Conservation (phyloP, 805 yeast species). For the Candida arabinofermentans region DNA sequence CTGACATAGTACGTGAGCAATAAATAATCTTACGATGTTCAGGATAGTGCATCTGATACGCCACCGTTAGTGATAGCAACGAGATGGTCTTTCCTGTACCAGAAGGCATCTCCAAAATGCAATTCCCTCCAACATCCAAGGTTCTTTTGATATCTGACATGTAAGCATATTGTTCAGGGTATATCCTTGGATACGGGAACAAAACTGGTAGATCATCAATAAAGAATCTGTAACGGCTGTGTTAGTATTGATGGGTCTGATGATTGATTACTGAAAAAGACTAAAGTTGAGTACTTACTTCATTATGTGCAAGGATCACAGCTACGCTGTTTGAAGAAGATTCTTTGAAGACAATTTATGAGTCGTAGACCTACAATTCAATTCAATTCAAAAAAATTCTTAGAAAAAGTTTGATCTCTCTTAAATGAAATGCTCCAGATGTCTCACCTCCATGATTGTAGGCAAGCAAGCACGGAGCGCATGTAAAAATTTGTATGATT, state of each 20-base stretch:
- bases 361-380: too few relatives aligned
- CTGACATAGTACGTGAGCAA: conserved; percentile 99
- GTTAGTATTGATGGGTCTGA: conserved; percentile 10
- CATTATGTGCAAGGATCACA: conserved; percentile 9
- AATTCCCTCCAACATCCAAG: conserved; percentile 93
- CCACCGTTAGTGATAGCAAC: conserved; percentile 82
- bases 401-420: too few relatives aligned
- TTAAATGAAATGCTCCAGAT: too few relatives aligned
- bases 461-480: too few relatives aligned
- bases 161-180: conserved; percentile 97
- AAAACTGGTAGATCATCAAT: conserved; percentile 95
- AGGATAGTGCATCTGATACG: conserved; percentile 91
- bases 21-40: conserved; percentile 92
- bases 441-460: too few relatives aligned
- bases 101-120: conserved; percentile 98
- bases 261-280: background rate
- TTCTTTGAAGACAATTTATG: too few relatives aligned
- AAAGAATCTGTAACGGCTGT: conserved; percentile 54
- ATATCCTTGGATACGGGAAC: conserved; percentile 94
- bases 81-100: conserved; percentile 99
- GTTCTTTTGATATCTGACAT: conserved; percentile 95
- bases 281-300: conserved; percentile 11
- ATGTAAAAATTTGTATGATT: too few relatives aligned
- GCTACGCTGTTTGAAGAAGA: too few relatives aligned
- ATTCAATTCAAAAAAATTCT: too few relatives aligned